Evolutionary conservation across 2,329 filamentous ascomycete species (phyloP).

Genomic region (Emmonsiellopsis sp.): DNA sequence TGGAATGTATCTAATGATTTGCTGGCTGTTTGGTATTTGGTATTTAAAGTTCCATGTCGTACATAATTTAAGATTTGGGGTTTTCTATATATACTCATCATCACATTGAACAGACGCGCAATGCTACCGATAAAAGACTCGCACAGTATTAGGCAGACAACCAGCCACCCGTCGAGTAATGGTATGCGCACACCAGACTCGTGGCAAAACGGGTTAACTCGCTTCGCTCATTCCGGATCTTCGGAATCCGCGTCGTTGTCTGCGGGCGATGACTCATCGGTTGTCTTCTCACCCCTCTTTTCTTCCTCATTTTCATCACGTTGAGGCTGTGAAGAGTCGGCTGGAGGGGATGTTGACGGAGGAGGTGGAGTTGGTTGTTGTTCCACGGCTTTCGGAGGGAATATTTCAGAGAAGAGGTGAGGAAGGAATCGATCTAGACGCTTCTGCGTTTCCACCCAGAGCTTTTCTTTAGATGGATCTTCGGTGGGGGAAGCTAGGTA

Average conservation of each 20-base stretch:
- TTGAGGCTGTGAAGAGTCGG: neutral
- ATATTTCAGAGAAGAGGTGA: slow-evolving; percentile 49
- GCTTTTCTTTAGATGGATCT: slow-evolving; percentile 40
- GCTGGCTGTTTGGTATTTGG: too few species aligned
- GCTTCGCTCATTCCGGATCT: neutral
- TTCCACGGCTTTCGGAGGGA: slow-evolving; percentile 31
- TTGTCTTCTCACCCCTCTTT: neutral
- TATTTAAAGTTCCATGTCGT: too few species aligned
- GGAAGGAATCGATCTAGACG: slow-evolving; percentile 53
- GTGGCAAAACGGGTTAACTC: neutral
- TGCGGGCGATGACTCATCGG: neutral
- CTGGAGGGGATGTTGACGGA: neutral
- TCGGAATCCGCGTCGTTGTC: neutral
- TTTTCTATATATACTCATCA: too few species aligned
- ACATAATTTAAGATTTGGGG: too few species aligned
- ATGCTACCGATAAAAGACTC: too few species aligned
- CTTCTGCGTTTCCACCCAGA: slow-evolving; percentile 55
- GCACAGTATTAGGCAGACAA: too few species aligned
- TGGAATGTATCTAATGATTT: too few species aligned
- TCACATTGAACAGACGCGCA: too few species aligned
- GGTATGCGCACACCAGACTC: too few species aligned
- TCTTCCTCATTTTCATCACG: neutral
- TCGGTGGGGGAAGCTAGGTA: slow-evolving; percentile 63
- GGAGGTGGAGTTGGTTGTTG: neutral
- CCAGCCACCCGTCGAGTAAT: too few species aligned